Base-by-base conservation (phyloP, 78 protist species). In the Speleostelium caveatum region DNA sequence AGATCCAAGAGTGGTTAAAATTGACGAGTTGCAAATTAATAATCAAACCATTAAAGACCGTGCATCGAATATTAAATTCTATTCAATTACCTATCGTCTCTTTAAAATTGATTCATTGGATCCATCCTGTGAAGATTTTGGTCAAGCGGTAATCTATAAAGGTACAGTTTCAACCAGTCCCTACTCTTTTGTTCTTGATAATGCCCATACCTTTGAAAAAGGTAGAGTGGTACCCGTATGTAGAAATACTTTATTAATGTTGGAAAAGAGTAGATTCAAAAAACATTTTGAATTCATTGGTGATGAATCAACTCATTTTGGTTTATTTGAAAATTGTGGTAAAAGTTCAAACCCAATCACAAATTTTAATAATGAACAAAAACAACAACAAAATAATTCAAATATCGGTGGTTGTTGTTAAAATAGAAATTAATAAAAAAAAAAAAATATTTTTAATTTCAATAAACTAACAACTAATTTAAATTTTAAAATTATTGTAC, bases 61-160 rank as follows among this genome's bases (percentile, higher is more conserved):
- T 17, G n/a, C 77, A n/a, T 89, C 93, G 8, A 21, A 51, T 39
- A 75, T 42, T 14, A 65, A 8, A 35, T 95, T 93, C 71, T 91
- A 1, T 58, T 87, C 94, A 22, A 90, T 87, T 36, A 95, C 94
- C 16, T 95, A 85, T 89, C 95, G 97, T 55, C 91, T 95, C 28
- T 96, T 92, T 75, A 96, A 96, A 74, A 85, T 96, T 24, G 80
- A 89, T 14, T 79, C 0, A 42, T 72, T 96, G 24, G 97, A 96
- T 73, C 8, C 55, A 63, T n/a, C 28, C 22, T 90, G 96, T 59
- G 97, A 96, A 51, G 97, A 95, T 88, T 96, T 95, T 59, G 97
- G 97, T 24, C 97, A 95, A 51, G 86, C 79, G 7, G 97, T 95
- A 26, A 10, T 16, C 35, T 96, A 96, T 87, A 86, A 87, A 69